Base-by-base conservation (phyloP, 2,329 filamentous ascomycete genomes). In the Fusarium nurragi region DNA sequence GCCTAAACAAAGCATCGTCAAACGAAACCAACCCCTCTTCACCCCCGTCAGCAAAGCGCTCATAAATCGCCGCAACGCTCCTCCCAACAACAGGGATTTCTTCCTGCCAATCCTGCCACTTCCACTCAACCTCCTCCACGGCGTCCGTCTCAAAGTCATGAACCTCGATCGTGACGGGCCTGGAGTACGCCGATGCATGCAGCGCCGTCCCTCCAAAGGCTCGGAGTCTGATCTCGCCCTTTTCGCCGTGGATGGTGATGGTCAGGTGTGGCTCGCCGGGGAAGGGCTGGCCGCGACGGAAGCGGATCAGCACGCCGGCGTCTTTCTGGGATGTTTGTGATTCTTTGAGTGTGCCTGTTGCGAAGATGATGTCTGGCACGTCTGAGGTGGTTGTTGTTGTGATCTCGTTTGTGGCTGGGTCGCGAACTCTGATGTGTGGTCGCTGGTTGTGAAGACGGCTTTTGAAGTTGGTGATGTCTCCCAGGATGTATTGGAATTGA, bases 11-110 rank as follows among this genome's bases (percentile, higher is more conserved):
- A 1, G 83, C 84, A 52, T 79, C 76, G 0, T 73, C 72, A 61
- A 84, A 79, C 0, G 76, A 77, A 6, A 76, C 70, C 60, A 76
- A 39, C 0, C 71, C 63, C 36, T 74, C 50, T 30, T 64, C 48
- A 18, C 68, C 26, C 14, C 66, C 72, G 2, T 71, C 64, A 9
- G 83, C 83, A 75, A 81, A 86, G 2, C 77, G 78, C 66, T 90
- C 86, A 73, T 88, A 89, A 1, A 87, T 66, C 19, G 78, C 79
- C 0, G 80, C 86, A 25, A 89, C 81, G 63, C 81, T 83, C 49
- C 83, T 77, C 1, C 78, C 79, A 4, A 75, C 66, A 1, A 79
- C 32, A 0, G 83, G 79, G 18, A 86, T 58, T 12, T 80, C 77
- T 12, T 79, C 75, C 68, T 82, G 82, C 74, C 80, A 83, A 4